phyloP scores from a whole-genome alignment of 129 eudicot genomes.

The Flaveria trinervia region DNA sequence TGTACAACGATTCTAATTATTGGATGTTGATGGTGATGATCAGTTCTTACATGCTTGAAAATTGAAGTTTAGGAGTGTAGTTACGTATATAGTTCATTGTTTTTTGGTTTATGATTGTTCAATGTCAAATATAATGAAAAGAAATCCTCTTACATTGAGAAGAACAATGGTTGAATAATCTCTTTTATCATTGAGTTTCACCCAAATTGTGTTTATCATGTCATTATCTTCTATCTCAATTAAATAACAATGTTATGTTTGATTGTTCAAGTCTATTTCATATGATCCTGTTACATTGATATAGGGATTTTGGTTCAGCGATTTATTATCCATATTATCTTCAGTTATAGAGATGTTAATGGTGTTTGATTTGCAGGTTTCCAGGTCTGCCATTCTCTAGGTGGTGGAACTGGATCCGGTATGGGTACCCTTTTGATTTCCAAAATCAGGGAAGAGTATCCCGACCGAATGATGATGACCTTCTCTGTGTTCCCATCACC shows the following conservation, averaged over 20 bases:
- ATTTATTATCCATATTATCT: background rate
- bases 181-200: background rate
- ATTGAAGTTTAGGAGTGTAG: too few relatives aligned
- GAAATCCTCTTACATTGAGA: too few relatives aligned
- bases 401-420: constrained; percentile 49
- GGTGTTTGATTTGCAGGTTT: constrained; percentile 31
- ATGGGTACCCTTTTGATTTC: constrained; percentile 49
- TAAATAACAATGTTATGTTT: background rate
- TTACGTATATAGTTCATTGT: background rate
- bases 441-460: constrained; percentile 48
- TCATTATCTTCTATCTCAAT: background rate
- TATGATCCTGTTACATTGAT: background rate
- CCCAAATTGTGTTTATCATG: background rate
- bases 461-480: constrained; percentile 50
- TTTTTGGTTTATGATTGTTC: background rate
- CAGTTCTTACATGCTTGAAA: background rate
- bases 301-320: background rate
- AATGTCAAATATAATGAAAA: too few relatives aligned
- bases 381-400: constrained; percentile 51
- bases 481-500: constrained; percentile 51
- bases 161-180: too few relatives aligned
- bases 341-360: background rate
- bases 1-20: background rate
- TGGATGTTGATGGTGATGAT: background rate
- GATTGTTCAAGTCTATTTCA: background rate